Evolutionary conservation across 768 basidiomycete species (phyloP).

Genomic region (Panellus pusillus): DNA sequence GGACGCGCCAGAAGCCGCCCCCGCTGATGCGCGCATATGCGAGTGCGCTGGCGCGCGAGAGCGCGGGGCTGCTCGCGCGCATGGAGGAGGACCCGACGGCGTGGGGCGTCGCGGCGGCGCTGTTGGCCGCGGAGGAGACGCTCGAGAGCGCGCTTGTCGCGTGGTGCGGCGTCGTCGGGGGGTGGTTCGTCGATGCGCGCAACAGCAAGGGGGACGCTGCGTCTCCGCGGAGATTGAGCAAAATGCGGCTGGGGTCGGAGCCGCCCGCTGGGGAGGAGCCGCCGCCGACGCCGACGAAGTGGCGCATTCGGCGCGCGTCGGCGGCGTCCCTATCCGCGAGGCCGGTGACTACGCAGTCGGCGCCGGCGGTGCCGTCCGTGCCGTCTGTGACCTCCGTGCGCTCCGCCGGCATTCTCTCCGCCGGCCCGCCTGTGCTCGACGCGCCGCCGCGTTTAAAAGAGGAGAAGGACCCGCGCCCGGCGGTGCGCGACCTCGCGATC

Average conservation of each 20-base stretch:
- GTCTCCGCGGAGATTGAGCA: slow-evolving; percentile 10
- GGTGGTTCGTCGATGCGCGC: slow-evolving; percentile 12
- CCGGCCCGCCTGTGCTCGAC: neutral
- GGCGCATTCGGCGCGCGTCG: neutral
- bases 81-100: slow-evolving; percentile 63
- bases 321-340: neutral
- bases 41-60: slow-evolving; percentile 49
- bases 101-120: slow-evolving; percentile 62
- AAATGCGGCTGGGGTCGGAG: slow-evolving; percentile 5
- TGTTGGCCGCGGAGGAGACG: slow-evolving; percentile 51
- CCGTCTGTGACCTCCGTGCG: too few species aligned
- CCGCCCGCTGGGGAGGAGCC: neutral
- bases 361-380: too few species aligned
- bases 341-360: too few species aligned
- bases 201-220: too few species aligned
- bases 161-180: slow-evolving; percentile 54
- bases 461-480: slow-evolving; percentile 14
- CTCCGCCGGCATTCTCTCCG: neutral
- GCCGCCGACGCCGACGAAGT: neutral
- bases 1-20: slow-evolving; percentile 47
- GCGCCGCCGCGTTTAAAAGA: neutral
- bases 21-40: slow-evolving; percentile 52
- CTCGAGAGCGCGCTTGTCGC: slow-evolving; percentile 56
- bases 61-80: slow-evolving; percentile 47
- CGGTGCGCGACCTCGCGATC: slow-evolving; percentile 64